phyloP scores from a whole-genome alignment of 352 stramenopile species.

The Aphanomyces stellatus region DNA sequence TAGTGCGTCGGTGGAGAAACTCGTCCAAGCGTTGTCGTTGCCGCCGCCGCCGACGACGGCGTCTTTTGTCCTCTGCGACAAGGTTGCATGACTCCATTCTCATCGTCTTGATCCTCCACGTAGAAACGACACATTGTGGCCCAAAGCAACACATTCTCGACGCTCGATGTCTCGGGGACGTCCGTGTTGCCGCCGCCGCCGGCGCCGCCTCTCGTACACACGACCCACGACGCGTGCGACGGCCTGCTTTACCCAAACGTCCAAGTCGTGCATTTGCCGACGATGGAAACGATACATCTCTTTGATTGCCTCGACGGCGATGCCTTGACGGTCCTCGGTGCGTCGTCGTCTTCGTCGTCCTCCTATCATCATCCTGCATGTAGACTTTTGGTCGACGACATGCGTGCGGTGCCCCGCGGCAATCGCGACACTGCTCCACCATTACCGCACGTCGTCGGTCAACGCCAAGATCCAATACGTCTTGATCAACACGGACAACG shows the following conservation, averaged over 20 bases:
- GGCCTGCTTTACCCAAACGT: background rate
- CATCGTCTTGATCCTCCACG: background rate
- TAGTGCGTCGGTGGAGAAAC: background rate
- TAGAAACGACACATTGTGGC: background rate
- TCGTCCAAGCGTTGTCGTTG: background rate
- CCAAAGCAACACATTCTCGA: background rate
- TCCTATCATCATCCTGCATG: no score
- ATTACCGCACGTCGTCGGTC: background rate
- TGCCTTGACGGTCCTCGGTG: background rate
- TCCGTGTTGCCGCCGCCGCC: background rate
- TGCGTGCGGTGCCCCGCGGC: background rate
- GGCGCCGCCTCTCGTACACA: background rate
- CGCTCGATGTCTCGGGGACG: background rate
- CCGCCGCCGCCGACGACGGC: background rate
- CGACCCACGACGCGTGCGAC: background rate
- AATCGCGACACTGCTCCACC: background rate
- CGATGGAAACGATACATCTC: background rate
- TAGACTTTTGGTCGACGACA: conserved; percentile 8
- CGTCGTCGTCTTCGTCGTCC: background rate
- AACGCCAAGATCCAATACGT: conserved; percentile 2
- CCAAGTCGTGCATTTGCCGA: background rate
- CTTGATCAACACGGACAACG: conserved; percentile 15
- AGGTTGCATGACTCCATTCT: background rate
- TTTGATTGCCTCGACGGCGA: background rate
- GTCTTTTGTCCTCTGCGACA: background rate